These are phyloP conservation scores for Arthrinium puccinioides DNA, from an alignment of 2,329 filamentous ascomycete genomes.

Conservation along the genomic window DNA sequence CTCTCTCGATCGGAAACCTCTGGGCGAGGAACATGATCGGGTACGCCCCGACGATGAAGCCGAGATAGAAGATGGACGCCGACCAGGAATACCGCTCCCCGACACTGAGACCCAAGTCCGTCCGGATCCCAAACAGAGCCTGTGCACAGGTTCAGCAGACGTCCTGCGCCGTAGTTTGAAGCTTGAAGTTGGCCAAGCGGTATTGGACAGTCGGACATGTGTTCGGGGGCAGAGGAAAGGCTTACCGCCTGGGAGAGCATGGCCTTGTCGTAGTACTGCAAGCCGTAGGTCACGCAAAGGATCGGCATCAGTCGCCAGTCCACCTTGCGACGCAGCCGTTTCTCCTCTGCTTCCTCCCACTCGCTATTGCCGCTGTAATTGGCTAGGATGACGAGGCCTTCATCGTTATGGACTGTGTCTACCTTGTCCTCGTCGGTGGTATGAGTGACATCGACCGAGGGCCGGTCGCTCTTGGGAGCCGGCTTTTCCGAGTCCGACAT, in stretches of 20 bases:
- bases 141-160: slow-evolving; percentile 7
- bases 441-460: too few relatives aligned
- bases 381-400: too few relatives aligned
- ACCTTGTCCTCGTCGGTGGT: too few relatives aligned
- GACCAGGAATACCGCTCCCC: slow-evolving; percentile 45
- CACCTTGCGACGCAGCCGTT: slow-evolving; percentile 32
- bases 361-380: too few relatives aligned
- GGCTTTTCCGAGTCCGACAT: too few relatives aligned
- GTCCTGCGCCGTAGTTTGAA: not conserved
- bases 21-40: slow-evolving; percentile 26
- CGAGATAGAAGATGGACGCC: slow-evolving; percentile 47
- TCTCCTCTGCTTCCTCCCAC: slow-evolving; percentile 16
- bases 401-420: too few relatives aligned
- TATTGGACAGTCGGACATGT: not conserved
- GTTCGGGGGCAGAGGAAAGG: not conserved
- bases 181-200: not conserved
- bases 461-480: too few relatives aligned
- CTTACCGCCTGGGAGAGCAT: slow-evolving; percentile 45
- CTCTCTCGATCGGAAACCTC: slow-evolving; percentile 26
- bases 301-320: slow-evolving; percentile 44
- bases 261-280: slow-evolving; percentile 43
- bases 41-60: slow-evolving; percentile 17
- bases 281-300: slow-evolving; percentile 39
- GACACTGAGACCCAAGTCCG: slow-evolving; percentile 31
- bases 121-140: slow-evolving; percentile 32